Evolutionary conservation across 768 basidiomycete species (phyloP), one percentile per base, ranked within the genome.

Genomic region (Amanita rubescens): DNA sequence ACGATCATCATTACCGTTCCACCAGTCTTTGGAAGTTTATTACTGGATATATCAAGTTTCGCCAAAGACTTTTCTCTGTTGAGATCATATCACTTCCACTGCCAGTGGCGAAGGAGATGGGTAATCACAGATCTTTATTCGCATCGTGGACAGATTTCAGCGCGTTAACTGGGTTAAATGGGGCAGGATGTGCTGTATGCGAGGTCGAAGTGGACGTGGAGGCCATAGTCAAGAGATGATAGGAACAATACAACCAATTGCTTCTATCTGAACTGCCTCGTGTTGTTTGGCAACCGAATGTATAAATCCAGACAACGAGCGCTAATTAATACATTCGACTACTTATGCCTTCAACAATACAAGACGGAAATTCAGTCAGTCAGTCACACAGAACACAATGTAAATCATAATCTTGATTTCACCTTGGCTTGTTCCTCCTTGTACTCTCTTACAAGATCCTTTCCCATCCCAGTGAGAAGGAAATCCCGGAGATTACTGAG

Each of bases 401-500:
- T 5, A 34, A 11, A 19, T 45, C 19, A 44, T 46, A 46, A 32
- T 30, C 38, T 53, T 62, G 61, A 56, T 63, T 39, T 65, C 60
- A 69, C 63, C 65, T 68, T 65, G 30, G 44, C 35, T 43, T 46
- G 5, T 14, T 46, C 34, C 33, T 25, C 43, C 34, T 46, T 63
- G 58, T 59, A 74, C 65, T 93, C 90, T 4, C 76, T 70, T 1
- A 93, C 80, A 20, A 89, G 58, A 60, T 90, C 89, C 53, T 72
- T 74, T 20, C 88, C 87, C 59, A 59, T 74, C 1, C 88, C 88
- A 11, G 69, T 70, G 14, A 71, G 74, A 54, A 92, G 66, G 67
- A 78, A 92, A 61, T 90, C 87, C 56, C 71, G 76, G 52, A 94
- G 65, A 62, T 94, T 92, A 24, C 77, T 79, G 58, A 94, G 72